Evolutionary conservation across 176 grass and related monocot genomes (phyloP).

Genomic region (Olyra latifolia): DNA sequence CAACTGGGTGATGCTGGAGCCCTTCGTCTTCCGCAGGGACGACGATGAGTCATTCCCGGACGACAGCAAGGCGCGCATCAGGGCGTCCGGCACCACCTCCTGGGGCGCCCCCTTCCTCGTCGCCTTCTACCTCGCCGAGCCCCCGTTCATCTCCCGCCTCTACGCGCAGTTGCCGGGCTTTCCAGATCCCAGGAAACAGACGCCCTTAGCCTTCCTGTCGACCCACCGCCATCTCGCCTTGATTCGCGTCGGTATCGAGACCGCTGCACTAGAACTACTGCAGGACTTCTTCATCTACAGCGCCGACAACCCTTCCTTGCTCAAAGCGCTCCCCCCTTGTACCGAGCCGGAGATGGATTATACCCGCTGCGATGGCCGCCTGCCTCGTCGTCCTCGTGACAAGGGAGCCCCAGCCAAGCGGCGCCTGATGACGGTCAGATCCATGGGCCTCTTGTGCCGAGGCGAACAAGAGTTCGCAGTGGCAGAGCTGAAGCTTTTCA

Average conservation of each 20-base stretch:
- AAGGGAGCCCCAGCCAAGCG: neutral
- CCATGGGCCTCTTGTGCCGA: neutral
- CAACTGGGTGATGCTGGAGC: conserved; percentile 13
- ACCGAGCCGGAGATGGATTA: neutral
- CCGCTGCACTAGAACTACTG: too few relatives aligned
- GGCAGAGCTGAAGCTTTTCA: conserved; percentile 4
- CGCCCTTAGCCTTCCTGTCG: neutral
- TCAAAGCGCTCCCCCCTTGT: neutral
- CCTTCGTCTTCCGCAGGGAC: neutral
- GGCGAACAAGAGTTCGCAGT: neutral
- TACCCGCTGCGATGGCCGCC: neutral
- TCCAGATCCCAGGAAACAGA: neutral
- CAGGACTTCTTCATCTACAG: neutral
- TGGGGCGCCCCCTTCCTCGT: neutral
- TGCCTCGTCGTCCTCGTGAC: neutral
- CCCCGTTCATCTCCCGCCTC: neutral
- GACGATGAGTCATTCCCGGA: neutral
- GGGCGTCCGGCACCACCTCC: neutral
- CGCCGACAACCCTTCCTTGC: neutral
- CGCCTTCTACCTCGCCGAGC: neutral
- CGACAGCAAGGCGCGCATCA: neutral
- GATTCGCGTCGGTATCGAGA: neutral
- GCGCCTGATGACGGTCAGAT: neutral
- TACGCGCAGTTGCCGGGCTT: neutral
- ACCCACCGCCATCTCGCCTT: neutral